Base-by-base conservation (phyloP, 208 protist genomes). In the Crithidia mellificae region DNA sequence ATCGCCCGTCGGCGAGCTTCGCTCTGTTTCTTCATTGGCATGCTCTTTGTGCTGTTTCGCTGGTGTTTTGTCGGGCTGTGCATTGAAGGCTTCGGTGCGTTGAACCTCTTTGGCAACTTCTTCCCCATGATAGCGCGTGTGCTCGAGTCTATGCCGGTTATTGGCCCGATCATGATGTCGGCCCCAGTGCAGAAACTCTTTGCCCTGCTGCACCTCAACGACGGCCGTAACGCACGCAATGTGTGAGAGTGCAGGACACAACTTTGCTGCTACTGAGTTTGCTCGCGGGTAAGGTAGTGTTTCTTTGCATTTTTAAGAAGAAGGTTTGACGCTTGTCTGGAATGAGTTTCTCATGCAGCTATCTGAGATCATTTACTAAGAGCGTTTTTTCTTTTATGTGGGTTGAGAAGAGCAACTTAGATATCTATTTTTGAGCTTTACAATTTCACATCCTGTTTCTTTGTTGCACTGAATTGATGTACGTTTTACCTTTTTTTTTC, bases 51-150 rank as follows among this genome's bases (percentile, higher is more conserved):
- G 22, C 44, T 97, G 24, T 64, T 83, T 0, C 82, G 88, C 17
- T 94, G 85, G 78, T 94, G 85, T 50, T 78, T 95, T 36, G 29
- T 95, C 38, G 92, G 92, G 4, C 78, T 97, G 22, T 64, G 91
- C 29, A 49, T 97, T 22, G 80, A 97, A 56, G 84, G 85, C 52
- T 95, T 97, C 71, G 89, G 92, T 19, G 83, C 83, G 11, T 65
- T 97, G 20, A 97, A 97, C 66, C 81, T 97, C 12, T 97, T 97
- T 62, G 92, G 92, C 22, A 94, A 97, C 68, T 97, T 97, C 68
- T 92, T 97, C 50, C 92, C 92, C 27, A 87, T 95, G 68, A 57
- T 93, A 22, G 83, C 77, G 24, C 89, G 92, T 19, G 86, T 97
- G 57, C 65, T 97, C 14, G 89, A 97, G 81, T 90, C 85, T n/a